A percentile compares a stretch with the other conserved stretches of the same genome.
These are phyloP conservation scores for Penicillium thymicola DNA, from an alignment of 2,329 filamentous ascomycete genomes.

Conservation along the genomic window DNA sequence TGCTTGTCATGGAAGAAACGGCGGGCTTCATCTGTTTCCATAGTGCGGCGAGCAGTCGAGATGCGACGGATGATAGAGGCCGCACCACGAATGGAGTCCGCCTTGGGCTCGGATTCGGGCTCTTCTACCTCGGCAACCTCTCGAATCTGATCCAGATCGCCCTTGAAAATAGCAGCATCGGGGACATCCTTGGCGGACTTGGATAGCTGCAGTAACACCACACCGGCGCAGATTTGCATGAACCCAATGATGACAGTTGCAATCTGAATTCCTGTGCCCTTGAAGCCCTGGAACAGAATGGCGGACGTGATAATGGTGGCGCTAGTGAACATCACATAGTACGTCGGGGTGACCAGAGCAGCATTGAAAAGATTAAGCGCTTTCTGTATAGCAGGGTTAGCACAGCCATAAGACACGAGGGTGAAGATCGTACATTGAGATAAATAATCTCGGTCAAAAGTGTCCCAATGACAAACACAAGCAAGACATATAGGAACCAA, in stretches of 20 bases:
- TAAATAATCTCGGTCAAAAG: constrained; percentile 92
- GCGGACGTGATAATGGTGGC: constrained; percentile 92
- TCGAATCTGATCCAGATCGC: constrained; percentile 90
- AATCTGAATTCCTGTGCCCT: constrained; percentile 76
- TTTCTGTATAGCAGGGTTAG: constrained; percentile 63
- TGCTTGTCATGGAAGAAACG: constrained; percentile 75
- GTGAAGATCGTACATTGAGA: constrained; percentile 71
- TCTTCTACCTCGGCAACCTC: constrained; percentile 94
- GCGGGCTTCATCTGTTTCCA: constrained; percentile 75
- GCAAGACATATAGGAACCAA: constrained; percentile 90
- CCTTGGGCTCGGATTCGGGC: constrained; percentile 93
- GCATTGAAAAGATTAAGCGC: constrained; percentile 96
- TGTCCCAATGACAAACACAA: constrained; percentile 87
- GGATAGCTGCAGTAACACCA: constrained; percentile 89
- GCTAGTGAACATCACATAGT: constrained; percentile 97
- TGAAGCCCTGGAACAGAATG: constrained; percentile 89
- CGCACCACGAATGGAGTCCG: constrained; percentile 88
- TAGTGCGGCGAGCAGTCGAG: constrained; percentile 69
- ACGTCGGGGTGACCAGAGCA: constrained; percentile 93
- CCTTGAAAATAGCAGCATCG: constrained; percentile 85
- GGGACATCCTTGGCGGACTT: constrained; percentile 98
- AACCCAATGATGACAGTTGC: constrained; percentile 91
- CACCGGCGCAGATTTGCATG: constrained; percentile 86
- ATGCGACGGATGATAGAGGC: constrained; percentile 83
- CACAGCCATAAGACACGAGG: neutral